A percentile compares a stretch with the other conserved stretches of the same genome.
Conservation (phyloP, 2,329 filamentous ascomycete species). For the Clonostachys sp. region DNA sequence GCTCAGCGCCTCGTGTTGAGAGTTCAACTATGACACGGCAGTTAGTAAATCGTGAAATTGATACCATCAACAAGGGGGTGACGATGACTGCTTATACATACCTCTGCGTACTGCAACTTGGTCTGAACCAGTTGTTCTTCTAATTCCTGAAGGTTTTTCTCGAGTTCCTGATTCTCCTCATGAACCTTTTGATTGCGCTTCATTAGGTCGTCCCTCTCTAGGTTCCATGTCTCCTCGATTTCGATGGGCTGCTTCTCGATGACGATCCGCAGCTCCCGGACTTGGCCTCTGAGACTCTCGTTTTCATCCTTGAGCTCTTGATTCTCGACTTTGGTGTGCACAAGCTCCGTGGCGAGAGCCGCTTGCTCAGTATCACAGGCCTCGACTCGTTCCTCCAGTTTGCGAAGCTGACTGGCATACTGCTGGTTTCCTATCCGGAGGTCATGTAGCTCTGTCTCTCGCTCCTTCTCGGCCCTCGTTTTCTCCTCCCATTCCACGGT, state of each 20-base stretch:
- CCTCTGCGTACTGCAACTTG: slow-evolving; percentile 94
- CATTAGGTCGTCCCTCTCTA: slow-evolving; percentile 89
- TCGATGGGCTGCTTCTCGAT: slow-evolving; percentile 88
- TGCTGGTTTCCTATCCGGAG: slow-evolving; percentile 63
- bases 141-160: slow-evolving; percentile 87
- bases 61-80: neutral
- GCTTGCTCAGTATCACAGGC: slow-evolving; percentile 88
- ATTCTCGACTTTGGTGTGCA: slow-evolving; percentile 90
- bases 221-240: slow-evolving; percentile 74
- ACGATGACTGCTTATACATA: slow-evolving; percentile 40
- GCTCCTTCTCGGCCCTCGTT: slow-evolving; percentile 73
- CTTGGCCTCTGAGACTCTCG: slow-evolving; percentile 80
- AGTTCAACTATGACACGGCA: slow-evolving; percentile 51
- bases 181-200: slow-evolving; percentile 89
- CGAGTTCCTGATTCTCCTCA: slow-evolving; percentile 82
- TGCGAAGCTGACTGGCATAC: slow-evolving; percentile 72
- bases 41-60: neutral
- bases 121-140: slow-evolving; percentile 89
- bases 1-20: slow-evolving; percentile 65
- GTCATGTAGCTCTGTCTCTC: slow-evolving; percentile 74
- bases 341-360: slow-evolving; percentile 82
- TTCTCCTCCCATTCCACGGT: slow-evolving; percentile 90
- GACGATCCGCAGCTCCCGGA: slow-evolving; percentile 77
- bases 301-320: slow-evolving; percentile 86
- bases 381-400: slow-evolving; percentile 83